Percentiles rank a stretch among this genome's conserved stretches.
phyloP scores from a whole-genome alignment of 148 eudicot genomes.

The Cornus kousa region DNA sequence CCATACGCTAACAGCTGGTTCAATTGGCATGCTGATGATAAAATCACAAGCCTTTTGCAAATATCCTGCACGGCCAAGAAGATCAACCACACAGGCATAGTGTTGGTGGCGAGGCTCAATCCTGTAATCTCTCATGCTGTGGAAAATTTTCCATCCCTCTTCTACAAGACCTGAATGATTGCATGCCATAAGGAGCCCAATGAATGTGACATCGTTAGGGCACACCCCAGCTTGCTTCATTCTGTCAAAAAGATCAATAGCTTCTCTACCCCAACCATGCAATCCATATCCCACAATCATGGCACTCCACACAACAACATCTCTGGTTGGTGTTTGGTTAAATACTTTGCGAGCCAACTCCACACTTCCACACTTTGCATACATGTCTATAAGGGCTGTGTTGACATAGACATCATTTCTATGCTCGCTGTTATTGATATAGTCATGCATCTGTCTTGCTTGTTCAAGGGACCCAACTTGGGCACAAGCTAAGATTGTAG shows the following conservation, averaged over 20 bases:
- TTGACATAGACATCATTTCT: constrained; percentile 37
- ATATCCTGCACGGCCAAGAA: constrained; percentile 69
- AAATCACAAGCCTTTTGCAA: constrained; percentile 55
- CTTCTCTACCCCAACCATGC: constrained; percentile 61
- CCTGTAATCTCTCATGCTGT: constrained; percentile 51
- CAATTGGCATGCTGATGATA: constrained; percentile 53
- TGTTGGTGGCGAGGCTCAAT: constrained; percentile 67
- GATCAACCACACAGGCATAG: constrained; percentile 74
- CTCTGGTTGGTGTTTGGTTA: constrained; percentile 36
- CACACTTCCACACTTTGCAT: constrained; percentile 66
- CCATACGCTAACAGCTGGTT: constrained; percentile 62
- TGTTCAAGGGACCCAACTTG: constrained; percentile 55
- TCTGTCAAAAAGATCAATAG: constrained; percentile 50
- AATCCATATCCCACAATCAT: constrained; percentile 74
- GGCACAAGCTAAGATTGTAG: constrained; percentile 56
- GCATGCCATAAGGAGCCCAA: constrained; percentile 74
- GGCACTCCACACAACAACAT: constrained; percentile 74
- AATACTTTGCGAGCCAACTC: constrained; percentile 58
- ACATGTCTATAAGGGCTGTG: constrained; percentile 64
- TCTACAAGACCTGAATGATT: constrained; percentile 71
- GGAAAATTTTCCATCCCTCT: constrained; percentile 68
- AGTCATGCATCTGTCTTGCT: constrained; percentile 50
- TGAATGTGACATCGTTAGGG: constrained; percentile 70
- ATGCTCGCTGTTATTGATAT: constrained; percentile 25
- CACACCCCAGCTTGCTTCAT: constrained; percentile 43